Percentiles rank a stretch among this genome's conserved stretches.
Evolutionary conservation across 2,329 filamentous ascomycete genomes (phyloP).

Genomic region (Dothistroma septosporum): DNA sequence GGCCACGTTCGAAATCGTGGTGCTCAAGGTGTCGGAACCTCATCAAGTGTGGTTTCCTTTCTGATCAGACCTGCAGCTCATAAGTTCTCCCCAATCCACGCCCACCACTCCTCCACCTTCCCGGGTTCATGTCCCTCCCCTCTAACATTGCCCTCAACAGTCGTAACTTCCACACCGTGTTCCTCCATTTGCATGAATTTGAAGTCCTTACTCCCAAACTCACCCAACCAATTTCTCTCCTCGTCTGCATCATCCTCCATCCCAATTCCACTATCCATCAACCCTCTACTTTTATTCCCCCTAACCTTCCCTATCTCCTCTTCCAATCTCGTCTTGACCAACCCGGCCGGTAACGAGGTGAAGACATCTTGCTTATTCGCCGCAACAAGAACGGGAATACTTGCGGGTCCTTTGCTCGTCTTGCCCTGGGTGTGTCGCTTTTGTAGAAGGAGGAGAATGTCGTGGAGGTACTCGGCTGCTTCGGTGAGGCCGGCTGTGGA

Average conservation of each 20-base stretch:
- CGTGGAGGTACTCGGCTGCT: slow-evolving; percentile 80
- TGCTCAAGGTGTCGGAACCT: background rate
- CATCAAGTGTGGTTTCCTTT: background rate
- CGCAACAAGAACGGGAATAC: slow-evolving; percentile 74
- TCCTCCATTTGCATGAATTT: slow-evolving; percentile 78
- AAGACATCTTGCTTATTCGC: slow-evolving; percentile 97
- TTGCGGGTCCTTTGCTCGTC: slow-evolving; percentile 54
- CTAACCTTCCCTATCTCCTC: slow-evolving; percentile 76
- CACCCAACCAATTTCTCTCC: slow-evolving; percentile 74
- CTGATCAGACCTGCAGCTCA: slow-evolving; percentile 35
- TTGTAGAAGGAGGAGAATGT: slow-evolving; percentile 79
- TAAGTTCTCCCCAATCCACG: slow-evolving; percentile 77
- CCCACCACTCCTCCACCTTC: slow-evolving; percentile 81
- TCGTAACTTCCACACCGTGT: slow-evolving; percentile 72
- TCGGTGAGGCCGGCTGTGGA: slow-evolving; percentile 56
- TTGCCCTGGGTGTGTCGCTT: slow-evolving; percentile 59
- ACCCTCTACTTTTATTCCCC: slow-evolving; percentile 69
- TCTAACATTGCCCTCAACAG: slow-evolving; percentile 69
- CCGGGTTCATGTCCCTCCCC: slow-evolving; percentile 49
- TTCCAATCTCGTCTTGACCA: slow-evolving; percentile 74
- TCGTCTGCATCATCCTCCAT: slow-evolving; percentile 62
- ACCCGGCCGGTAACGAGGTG: slow-evolving; percentile 74
- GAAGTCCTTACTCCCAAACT: slow-evolving; percentile 73
- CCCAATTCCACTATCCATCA: slow-evolving; percentile 76
- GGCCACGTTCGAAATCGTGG: background rate